Evolutionary conservation across 306 rosid species (phyloP), one percentile per base, ranked within the genome.

Genomic region (Acacia melanoxylon): DNA sequence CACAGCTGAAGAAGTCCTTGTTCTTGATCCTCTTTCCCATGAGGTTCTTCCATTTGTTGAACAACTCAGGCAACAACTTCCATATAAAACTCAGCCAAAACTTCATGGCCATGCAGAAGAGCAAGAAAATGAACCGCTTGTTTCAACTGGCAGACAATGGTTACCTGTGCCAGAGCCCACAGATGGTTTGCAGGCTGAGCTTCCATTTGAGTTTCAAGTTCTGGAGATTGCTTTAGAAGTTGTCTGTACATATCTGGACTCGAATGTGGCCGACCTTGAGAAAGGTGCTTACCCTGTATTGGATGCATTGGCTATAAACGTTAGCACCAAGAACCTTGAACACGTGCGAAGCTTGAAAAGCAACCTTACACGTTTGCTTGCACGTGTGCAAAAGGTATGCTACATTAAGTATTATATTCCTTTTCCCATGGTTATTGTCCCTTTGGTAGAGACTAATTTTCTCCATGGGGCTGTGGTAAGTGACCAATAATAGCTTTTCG

Each of bases 311-410:
- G 62, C 62, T n/a, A 88, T 89, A 87, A 93, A 92, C 86, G 99
- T 95, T 77, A 95, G 99, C 86, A 93, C 99, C 78, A 95, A 92
- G 84, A 95, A 95, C 89, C 97, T 95, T 85, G 99, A 95, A 80
- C 98, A 86, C 74, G 99, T 95, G 71, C 76, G 99, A 49, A 95
- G 98, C 82, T 88, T 95, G 90, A 95, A 95, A 88, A 95, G 99
- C 87, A 95, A 91, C 78, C 96, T 95, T 82, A 95, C 99, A 0
- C 94, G 94, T 14, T 86, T 95, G 75, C 98, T 95, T 77, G 97
- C 99, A 0, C 92, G 96, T 1, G 99, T 95, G 80, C 99, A 95
- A 31, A 95, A 95, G 99, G 99, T 95, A 69, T 77, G 75, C 52
- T 70, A 37, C 75, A 68, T 68, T 24, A 13, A 76, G 20, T 25